These are phyloP conservation scores for Mucor piriformis DNA, from an alignment of 371 early-diverging fungal species.

Conservation along the genomic window DNA sequence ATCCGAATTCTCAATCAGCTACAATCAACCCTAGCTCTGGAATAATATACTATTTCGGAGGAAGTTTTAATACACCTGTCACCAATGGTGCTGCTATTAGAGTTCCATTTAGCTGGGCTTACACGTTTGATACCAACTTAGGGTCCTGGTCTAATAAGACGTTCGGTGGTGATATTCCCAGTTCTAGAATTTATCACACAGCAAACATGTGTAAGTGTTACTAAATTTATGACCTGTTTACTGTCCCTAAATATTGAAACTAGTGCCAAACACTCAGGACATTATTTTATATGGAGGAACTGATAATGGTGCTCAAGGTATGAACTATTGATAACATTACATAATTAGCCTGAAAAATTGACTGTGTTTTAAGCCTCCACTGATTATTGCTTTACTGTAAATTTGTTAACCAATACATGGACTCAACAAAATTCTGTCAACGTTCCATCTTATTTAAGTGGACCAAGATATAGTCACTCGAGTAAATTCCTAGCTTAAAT, in stretches of 20 bases:
- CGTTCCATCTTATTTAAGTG: slow-evolving; percentile 3
- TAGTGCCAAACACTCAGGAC: slow-evolving; percentile 7
- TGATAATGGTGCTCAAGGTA: not conserved
- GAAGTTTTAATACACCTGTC: not conserved
- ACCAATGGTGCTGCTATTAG: not conserved
- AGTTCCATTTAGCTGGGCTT: not conserved
- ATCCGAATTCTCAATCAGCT: slow-evolving; percentile 1
- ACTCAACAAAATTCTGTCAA: not conserved
- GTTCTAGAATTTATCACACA: slow-evolving; percentile 1
- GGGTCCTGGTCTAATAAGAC: slow-evolving; percentile 2
- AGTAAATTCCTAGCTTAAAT: too few relatives aligned
- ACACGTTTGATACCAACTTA: slow-evolving; percentile 1
- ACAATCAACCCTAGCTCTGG: not conserved
- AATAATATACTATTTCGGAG: slow-evolving; percentile 5
- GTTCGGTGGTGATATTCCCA: not conserved
- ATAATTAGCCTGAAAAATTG: not conserved
- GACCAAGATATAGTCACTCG: slow-evolving; percentile 6
- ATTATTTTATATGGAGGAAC: slow-evolving; percentile 9
- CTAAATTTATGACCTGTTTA: too few relatives aligned
- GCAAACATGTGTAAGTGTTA: slow-evolving; percentile 9
- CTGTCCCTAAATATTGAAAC: too few relatives aligned
- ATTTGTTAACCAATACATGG: not conserved
- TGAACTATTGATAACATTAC: not conserved
- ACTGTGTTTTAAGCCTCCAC: not conserved
- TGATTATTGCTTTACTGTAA: slow-evolving; percentile 2